phyloP scores from a whole-genome alignment of 1,284 basidiomycete genomes.

The Trichosporon coremiiforme region DNA sequence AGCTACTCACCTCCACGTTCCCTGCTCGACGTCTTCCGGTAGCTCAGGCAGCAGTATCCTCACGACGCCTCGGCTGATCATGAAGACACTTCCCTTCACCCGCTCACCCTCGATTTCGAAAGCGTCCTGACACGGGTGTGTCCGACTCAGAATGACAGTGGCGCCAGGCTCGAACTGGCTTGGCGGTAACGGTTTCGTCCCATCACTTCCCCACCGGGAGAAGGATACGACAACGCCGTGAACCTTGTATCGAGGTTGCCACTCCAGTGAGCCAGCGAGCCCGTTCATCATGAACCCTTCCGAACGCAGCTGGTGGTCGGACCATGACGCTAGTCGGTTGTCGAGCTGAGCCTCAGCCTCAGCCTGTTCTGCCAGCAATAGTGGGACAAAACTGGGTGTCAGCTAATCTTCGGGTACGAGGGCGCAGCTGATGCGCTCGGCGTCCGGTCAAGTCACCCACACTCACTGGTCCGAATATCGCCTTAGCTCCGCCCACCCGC shows the following conservation, averaged over 20 bases:
- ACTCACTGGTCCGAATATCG: conserved; percentile 43
- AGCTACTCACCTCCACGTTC: conserved; percentile 63
- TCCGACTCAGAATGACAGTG: conserved; percentile 65
- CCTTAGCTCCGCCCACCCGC: conserved; percentile 59
- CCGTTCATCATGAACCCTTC: conserved; percentile 72
- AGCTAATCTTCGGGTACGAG: not conserved
- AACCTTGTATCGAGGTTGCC: conserved; percentile 29
- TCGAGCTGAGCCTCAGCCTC: conserved; percentile 63
- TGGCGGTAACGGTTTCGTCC: conserved; percentile 40
- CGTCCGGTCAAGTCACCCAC: not conserved
- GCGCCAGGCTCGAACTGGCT: conserved; percentile 60
- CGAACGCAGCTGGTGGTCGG: conserved; percentile 62
- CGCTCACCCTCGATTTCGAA: conserved; percentile 58
- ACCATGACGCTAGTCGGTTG: conserved; percentile 68
- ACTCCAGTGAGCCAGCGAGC: conserved; percentile 57
- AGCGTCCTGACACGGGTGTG: conserved; percentile 60
- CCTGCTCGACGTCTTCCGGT: conserved; percentile 56
- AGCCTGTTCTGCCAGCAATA: conserved; percentile 67
- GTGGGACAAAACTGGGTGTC: conserved; percentile 63
- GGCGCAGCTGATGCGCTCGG: not conserved
- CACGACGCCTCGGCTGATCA: conserved; percentile 58
- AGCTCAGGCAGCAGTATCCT: conserved; percentile 63
- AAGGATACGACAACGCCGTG: conserved; percentile 55
- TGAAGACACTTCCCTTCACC: conserved; percentile 64
- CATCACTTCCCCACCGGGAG: conserved; percentile 66